Base-by-base conservation (phyloP, 2,329 filamentous ascomycete species). In the Ophiostoma australiae region DNA sequence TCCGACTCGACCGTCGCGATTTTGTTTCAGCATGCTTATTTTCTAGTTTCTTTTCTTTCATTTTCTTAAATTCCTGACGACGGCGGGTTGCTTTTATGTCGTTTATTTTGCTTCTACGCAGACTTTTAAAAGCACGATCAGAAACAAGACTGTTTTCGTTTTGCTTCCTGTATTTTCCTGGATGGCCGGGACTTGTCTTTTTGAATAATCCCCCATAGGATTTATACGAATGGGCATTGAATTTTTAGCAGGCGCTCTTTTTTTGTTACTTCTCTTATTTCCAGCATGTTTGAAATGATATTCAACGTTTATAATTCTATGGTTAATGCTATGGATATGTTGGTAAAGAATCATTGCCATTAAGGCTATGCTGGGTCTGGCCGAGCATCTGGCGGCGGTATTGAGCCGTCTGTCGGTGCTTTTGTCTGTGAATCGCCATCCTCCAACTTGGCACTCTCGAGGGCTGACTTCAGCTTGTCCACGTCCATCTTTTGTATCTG, bases 121-220 rank as follows among this genome's bases (percentile, higher is more conserved):
- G 63, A 17, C 33, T 44, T 39, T 27, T 55, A 69, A 67, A 37
- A 65, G 65, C 48, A 72, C n/a, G 11, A 48, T 48, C 44, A 5
- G 37, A 20, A 27, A 37, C n/a, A 27, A 41, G 35, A 31, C 27
- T 15, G 27, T 6, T 10, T 1, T 27, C n/a, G 58, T 63, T 23
- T 63, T 63, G 23, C 13, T 63, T 63, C 52, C 11, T 63, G 27
- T 20, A 15, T 58, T 7, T 58, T 31, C 52, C 52, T 31, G 27
- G 58, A 33, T 31, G 27, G 27, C 27, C 58, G 15, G 58, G 58
- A 33, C 58, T 13, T 33, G 15, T 33, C n/a, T 63, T 33, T 33
- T 58, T 17, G 58, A 63, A 33, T 63, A 63, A 63, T 35, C 13
- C 58, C 13, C 4, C 58, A 33, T 27, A 20, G 58, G 33, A 63